phyloP scores from a whole-genome alignment of 176 grass and related monocot species.

The Avena insularis region DNA sequence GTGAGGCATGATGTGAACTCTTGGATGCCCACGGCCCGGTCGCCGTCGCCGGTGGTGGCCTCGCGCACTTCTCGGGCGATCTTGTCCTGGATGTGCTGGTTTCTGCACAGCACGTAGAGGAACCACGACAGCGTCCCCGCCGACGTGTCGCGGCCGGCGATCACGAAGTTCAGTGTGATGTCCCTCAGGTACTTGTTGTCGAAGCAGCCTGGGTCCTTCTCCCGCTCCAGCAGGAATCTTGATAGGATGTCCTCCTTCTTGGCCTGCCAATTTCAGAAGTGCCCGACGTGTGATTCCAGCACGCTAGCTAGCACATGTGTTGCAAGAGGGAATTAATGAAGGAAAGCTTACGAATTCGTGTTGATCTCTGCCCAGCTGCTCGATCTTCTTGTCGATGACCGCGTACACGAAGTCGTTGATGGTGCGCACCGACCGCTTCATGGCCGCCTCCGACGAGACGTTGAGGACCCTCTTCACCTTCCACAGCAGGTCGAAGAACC shows the following conservation, averaged over 20 bases:
- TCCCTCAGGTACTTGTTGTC: constrained; percentile 39
- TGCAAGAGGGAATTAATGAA: too few species aligned
- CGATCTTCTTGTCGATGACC: constrained; percentile 54
- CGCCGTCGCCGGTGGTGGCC: constrained; percentile 21
- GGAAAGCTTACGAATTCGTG: constrained; percentile 37
- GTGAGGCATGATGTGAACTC: constrained; percentile 44
- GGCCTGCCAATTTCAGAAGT: too few species aligned
- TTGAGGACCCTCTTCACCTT: constrained; percentile 61
- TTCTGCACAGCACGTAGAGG: constrained; percentile 55
- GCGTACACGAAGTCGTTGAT: constrained; percentile 68
- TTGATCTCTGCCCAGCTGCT: constrained; percentile 35
- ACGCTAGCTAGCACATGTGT: too few species aligned
- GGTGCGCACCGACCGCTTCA: constrained; percentile 60
- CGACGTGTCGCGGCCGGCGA: constrained; percentile 77
- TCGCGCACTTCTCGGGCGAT: constrained; percentile 50
- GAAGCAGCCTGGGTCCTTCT: not conserved
- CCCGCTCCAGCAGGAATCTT: constrained; percentile 57
- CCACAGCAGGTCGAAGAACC: constrained; percentile 70
- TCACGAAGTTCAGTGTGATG: constrained; percentile 77
- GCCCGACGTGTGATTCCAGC: too few species aligned
- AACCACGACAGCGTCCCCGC: constrained; percentile 72
- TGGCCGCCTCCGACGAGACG: constrained; percentile 59
- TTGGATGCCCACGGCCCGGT: not conserved
- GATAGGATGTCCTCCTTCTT: constrained; percentile 56
- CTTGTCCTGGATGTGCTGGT: constrained; percentile 54